Percentiles rank a stretch among this genome's conserved stretches.
Conservation (phyloP, 2,329 filamentous ascomycete species). For the Setomelanomma holmii region DNA sequence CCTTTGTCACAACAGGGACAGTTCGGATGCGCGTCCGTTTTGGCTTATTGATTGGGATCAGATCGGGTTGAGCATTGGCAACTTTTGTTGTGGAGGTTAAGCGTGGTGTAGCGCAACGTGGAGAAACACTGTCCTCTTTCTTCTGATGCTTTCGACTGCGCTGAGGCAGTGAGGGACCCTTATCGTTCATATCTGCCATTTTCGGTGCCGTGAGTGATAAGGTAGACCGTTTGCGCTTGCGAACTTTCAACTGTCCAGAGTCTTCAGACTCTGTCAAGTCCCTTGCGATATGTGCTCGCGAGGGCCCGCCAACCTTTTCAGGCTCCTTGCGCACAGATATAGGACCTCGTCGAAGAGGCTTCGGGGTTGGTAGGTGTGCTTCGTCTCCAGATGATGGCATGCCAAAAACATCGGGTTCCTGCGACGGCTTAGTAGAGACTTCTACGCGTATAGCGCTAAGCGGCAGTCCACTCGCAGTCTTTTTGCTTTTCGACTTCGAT, state of each 20-base stretch:
- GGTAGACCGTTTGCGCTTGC: slow-evolving; percentile 36
- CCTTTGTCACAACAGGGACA: slow-evolving; percentile 20
- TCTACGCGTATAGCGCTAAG: slow-evolving; percentile 12
- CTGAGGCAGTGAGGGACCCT: slow-evolving; percentile 16
- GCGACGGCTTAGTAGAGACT: slow-evolving; percentile 5
- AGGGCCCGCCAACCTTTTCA: background rate
- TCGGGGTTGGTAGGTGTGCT: slow-evolving; percentile 18
- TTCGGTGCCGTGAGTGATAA: slow-evolving; percentile 22
- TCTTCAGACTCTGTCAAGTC: slow-evolving; percentile 31
- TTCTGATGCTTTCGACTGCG: slow-evolving; percentile 37
- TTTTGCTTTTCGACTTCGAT: background rate
- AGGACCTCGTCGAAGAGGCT: slow-evolving; percentile 21
- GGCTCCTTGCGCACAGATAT: slow-evolving; percentile 14
- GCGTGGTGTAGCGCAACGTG: slow-evolving; percentile 8
- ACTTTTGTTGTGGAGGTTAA: background rate
- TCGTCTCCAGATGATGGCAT: slow-evolving; percentile 38
- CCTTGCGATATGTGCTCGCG: slow-evolving; percentile 12
- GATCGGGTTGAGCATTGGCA: slow-evolving; percentile 1
- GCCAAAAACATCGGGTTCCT: slow-evolving; percentile 30
- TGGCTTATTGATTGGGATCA: slow-evolving; percentile 28
- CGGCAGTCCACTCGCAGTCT: background rate
- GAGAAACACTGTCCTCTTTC: slow-evolving; percentile 28
- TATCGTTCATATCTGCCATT: slow-evolving; percentile 5
- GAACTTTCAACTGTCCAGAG: slow-evolving; percentile 39
- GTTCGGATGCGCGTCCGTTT: slow-evolving; percentile 35